phyloP scores from a whole-genome alignment of 768 basidiomycete species.

The Mycena olivaceomarginata region DNA sequence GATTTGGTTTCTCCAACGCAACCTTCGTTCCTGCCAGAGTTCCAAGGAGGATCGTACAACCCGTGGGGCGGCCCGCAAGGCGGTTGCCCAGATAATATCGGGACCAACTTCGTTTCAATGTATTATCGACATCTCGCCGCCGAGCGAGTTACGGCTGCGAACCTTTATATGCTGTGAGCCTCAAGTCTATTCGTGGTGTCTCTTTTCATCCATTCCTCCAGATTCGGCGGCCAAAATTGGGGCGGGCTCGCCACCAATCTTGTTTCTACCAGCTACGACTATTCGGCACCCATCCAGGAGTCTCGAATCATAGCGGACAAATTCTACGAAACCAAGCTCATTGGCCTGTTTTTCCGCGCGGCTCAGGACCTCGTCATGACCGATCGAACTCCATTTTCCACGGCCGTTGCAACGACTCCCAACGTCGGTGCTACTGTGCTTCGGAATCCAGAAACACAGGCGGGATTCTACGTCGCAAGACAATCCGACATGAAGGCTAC shows the following conservation, averaged over 20 bases:
- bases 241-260: constrained; percentile 40
- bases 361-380: constrained; percentile 75
- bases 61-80: constrained; percentile 39
- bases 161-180: constrained; percentile 38
- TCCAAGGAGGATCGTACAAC: constrained; percentile 41
- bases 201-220: neutral
- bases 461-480: constrained; percentile 71
- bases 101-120: constrained; percentile 36
- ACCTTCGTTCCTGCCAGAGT: constrained; percentile 40
- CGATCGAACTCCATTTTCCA: constrained; percentile 65
- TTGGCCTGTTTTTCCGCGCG: constrained; percentile 74
- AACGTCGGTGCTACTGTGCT: constrained; percentile 65
- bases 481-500: constrained; percentile 69
- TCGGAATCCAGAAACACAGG: constrained; percentile 67
- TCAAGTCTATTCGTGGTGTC: neutral
- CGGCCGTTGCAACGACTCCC: constrained; percentile 48
- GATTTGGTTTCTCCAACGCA: constrained; percentile 38
- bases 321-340: constrained; percentile 73
- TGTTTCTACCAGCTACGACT: constrained; percentile 69
- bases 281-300: constrained; percentile 72
- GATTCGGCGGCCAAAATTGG: constrained; percentile 39
- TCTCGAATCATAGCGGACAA: constrained; percentile 67
- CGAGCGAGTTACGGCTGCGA: constrained; percentile 33
- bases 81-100: constrained; percentile 33
- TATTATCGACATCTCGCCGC: constrained; percentile 39